Percentiles rank a stretch among this genome's conserved stretches.
These are phyloP conservation scores for Fusarium neocosmosporiellum DNA, from an alignment of 2,329 filamentous ascomycete genomes.

Conservation along the genomic window DNA sequence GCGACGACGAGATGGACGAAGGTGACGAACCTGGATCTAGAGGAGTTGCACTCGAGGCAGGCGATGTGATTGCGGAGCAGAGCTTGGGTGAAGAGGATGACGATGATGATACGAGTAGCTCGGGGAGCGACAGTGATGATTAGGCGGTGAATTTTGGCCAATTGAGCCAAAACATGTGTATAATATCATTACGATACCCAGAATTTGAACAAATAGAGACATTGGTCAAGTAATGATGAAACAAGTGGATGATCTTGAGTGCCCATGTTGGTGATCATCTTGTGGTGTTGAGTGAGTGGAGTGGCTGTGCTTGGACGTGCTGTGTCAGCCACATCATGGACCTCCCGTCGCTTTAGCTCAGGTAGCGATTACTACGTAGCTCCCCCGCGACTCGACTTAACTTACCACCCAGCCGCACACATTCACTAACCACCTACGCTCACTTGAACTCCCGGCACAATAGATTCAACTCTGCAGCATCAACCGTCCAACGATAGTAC, in stretches of 20 bases:
- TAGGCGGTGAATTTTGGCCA: not conserved
- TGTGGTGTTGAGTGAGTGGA: slow-evolving; percentile 5
- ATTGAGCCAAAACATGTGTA: not conserved
- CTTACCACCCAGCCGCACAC: slow-evolving; percentile 17
- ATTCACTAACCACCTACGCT: slow-evolving; percentile 6
- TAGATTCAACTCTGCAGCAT: not conserved
- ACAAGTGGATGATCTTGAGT: not conserved
- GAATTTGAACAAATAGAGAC: not conserved
- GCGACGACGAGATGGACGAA: slow-evolving; percentile 43
- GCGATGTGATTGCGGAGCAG: slow-evolving; percentile 54
- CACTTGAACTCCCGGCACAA: slow-evolving; percentile 9
- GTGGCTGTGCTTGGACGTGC: slow-evolving; percentile 31
- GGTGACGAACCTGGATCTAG: slow-evolving; percentile 28
- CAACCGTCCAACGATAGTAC: not conserved
- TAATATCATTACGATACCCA: not conserved
- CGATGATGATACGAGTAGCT: slow-evolving; percentile 56
- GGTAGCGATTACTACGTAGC: slow-evolving; percentile 14
- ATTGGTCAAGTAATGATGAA: not conserved
- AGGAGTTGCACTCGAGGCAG: slow-evolving; percentile 40
- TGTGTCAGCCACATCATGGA: slow-evolving; percentile 32
- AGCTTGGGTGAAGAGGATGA: slow-evolving; percentile 52
- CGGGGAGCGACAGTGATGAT: slow-evolving; percentile 51
- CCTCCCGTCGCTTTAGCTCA: slow-evolving; percentile 17
- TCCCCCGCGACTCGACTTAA: slow-evolving; percentile 30
- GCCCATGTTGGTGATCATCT: not conserved